Evolutionary conservation across 1,284 basidiomycete genomes (phyloP).

Genomic region (Sporisorium sorghi): DNA sequence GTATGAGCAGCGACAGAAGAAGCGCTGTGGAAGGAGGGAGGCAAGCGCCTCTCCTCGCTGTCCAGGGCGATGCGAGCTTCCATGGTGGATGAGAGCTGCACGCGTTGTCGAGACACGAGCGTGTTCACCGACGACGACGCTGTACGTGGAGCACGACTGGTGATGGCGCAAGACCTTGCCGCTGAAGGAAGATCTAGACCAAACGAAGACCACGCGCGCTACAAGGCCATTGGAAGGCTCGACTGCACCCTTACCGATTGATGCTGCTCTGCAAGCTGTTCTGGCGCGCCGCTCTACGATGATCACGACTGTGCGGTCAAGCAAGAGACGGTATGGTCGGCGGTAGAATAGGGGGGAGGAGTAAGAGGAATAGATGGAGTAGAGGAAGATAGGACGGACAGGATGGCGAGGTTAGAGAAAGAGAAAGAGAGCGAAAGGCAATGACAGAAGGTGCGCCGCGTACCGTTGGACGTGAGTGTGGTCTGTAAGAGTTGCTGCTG

Average conservation of each 20-base stretch:
- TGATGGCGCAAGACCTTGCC: conserved; percentile 3
- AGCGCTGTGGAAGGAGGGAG: conserved; percentile 14
- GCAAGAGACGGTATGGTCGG: background rate
- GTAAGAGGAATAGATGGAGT: background rate
- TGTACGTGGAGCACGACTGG: background rate
- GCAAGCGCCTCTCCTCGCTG: conserved; percentile 21
- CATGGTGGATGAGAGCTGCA: conserved; percentile 7
- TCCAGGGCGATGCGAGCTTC: conserved; percentile 14
- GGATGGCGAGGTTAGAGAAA: background rate
- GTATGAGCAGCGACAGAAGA: background rate
- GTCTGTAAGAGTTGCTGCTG: too few relatives aligned
- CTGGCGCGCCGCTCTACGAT: background rate
- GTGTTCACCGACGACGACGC: background rate
- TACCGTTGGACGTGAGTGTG: conserved; percentile 6
- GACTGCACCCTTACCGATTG: conserved; percentile 1
- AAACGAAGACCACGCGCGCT: conserved; percentile 4
- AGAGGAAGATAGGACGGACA: background rate
- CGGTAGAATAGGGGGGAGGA: background rate
- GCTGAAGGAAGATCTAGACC: conserved; percentile 11
- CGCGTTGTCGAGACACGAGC: conserved; percentile 4
- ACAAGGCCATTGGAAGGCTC: conserved; percentile 10
- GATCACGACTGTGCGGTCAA: background rate
- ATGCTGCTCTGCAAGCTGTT: background rate
- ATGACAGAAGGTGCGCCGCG: background rate
- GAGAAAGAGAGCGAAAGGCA: background rate